Evolutionary conservation across 2,329 filamentous ascomycete species (phyloP), one percentile per base, ranked within the genome.

Genomic region (Phaeosphaeriaceae sp.): DNA sequence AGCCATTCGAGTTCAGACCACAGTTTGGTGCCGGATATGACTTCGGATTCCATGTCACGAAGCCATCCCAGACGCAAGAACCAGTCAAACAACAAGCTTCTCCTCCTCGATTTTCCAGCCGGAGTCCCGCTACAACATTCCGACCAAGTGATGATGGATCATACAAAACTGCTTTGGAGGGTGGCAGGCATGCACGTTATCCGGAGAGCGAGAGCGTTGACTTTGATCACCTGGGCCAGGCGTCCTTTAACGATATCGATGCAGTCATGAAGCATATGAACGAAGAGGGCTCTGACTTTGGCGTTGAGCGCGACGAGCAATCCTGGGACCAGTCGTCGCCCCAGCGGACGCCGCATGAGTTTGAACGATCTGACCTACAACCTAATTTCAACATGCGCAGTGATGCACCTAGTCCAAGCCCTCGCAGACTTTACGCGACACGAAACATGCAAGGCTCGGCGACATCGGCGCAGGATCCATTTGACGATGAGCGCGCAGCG

Each of bases 231-330:
- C 56, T 71, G 54, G 70, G 69, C 27, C 68, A 82, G 51, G 79
- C 81, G 33, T 82, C 89, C 0, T 91, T 91, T 67, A 89, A 94
- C 66, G 93, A 97, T 72, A 93, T 97, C 69, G 93, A 97, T 80
- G 92, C 90, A 46, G 88, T 97, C 52, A 97, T 98, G 92, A 87
- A 89, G 63, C 90, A 95, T 59, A 85, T 97, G 68, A 89, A 92
- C 68, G 85, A 89, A 57, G 86, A 84, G 48, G 88, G 92, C 64
- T 90, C 90, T 1, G 88, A 89, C 51, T 86, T 90, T 74, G 91
- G 91, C 13, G 86, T 92, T 58, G 91, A 92, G 71, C 89, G 88
- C 69, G 80, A 80, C 7, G 75, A 82, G 15, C 80, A 83, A n/a
- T 71, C 75, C 45, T 79, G 76, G 70, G 74, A 75, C 24, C 69